Evolutionary conservation across 805 yeast genomes (phyloP), one percentile per base, ranked within the genome.

Genomic region (Starmerella bombicola): DNA sequence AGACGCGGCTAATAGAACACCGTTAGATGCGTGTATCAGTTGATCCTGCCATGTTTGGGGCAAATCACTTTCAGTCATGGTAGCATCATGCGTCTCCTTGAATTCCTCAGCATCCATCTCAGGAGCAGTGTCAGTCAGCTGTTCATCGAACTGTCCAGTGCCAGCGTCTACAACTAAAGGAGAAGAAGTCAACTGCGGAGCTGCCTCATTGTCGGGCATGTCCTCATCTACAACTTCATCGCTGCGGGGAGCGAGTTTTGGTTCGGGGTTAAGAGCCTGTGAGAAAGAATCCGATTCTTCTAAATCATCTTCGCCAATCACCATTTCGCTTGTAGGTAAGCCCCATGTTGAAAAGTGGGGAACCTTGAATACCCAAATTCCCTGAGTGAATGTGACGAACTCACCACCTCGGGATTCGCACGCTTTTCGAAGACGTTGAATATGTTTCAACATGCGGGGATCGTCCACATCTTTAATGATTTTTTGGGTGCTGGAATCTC

Each of bases 301-400:
- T 3, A 24, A 46, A 4, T 49, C 56, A 23, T 47, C 52, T 12
- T 53, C 55, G 13, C 50, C 53, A 9, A 52, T 42, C 9, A 48
- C 39, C 57, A 52, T 50, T 13, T 52, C 53, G 6, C 51, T 49
- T n/a, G 40, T 46, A n/a, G 51, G 42, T 29, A 91, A 61, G 5
- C 97, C 97, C 95, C 96, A 91, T 5, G 81, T 73, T 63, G 95
- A 84, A 55, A 91, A 91, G 63, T 91, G 98, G 50, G 80, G 76
- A 7, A 86, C 95, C 51, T 68, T 72, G 60, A 83, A 85, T 1
- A 78, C 75, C 84, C 86, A 85, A 4, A 71, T 60, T 26, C 83
- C 82, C 4, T 74, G 71, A 22, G 76, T 67, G 3, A 85, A 85
- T 4, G 85, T 78, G 12, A 86, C 66, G 55, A 80, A 84, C 46